Percentiles rank a stretch among this genome's conserved stretches.
Evolutionary conservation across 169 alveolate species (phyloP).

Genomic region (Plasmodium chabaudi): DNA sequence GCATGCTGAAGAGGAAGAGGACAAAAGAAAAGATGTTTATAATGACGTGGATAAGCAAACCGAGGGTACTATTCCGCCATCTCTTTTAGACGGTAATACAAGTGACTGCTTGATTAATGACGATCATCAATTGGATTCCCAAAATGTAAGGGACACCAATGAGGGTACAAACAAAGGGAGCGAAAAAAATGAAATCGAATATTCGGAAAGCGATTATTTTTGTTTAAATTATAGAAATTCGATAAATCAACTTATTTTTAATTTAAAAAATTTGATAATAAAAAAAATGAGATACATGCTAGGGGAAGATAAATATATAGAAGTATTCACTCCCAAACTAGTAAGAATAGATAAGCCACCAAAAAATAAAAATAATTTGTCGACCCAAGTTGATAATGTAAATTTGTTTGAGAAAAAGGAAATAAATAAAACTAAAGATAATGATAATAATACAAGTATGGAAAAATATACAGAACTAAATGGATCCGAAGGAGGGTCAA

Average conservation of each 20-base stretch:
- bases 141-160: background rate
- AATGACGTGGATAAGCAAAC: too few relatives aligned
- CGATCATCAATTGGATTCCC: background rate
- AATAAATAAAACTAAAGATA: background rate
- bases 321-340: conserved; percentile 36
- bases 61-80: background rate
- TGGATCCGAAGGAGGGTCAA: conserved; percentile 55
- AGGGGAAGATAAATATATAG: conserved; percentile 21
- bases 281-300: conserved; percentile 7
- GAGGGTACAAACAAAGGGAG: background rate
- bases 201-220: background rate
- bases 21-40: too few relatives aligned
- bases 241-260: conserved; percentile 20
- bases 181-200: conserved; percentile 16
- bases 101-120: background rate
- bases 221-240: conserved; percentile 25
- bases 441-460: background rate
- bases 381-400: background rate
- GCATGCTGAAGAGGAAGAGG: background rate
- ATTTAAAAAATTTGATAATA: conserved; percentile 14
- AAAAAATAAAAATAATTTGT: background rate
- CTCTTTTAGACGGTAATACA: background rate
- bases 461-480: background rate
- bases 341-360: background rate
- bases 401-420: background rate